A percentile compares a stretch with the other conserved stretches of the same genome.
These are phyloP conservation scores for Cylindrodendrum hubeiense DNA, from an alignment of 2,329 filamentous ascomycete species.

Conservation along the genomic window DNA sequence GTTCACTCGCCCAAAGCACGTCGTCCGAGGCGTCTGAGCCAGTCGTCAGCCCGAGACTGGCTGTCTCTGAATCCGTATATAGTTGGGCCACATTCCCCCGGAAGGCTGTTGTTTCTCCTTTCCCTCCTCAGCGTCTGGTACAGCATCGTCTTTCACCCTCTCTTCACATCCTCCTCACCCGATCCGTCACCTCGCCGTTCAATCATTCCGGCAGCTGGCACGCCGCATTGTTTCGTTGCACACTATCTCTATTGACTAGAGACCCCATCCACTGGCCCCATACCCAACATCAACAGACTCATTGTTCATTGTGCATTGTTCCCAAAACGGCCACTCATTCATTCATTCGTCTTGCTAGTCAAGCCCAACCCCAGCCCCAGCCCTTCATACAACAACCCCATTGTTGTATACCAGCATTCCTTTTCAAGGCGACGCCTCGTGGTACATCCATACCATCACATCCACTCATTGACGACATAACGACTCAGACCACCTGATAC, in stretches of 20 bases:
- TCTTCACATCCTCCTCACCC: background rate
- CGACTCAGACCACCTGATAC: background rate
- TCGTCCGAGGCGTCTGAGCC: background rate
- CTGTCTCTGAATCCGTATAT: conserved; percentile 33
- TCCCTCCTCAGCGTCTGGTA: conserved; percentile 41
- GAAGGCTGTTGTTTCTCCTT: conserved; percentile 31
- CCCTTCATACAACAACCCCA: background rate
- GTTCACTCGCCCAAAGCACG: background rate
- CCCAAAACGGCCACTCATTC: conserved; percentile 19
- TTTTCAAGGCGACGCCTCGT: background rate
- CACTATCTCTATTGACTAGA: conserved; percentile 31
- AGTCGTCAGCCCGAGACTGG: background rate
- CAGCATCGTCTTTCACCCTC: conserved; percentile 26
- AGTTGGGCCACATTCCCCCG: conserved; percentile 42
- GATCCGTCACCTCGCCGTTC: conserved; percentile 41
- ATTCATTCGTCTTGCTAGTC: conserved; percentile 5
- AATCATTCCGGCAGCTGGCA: conserved; percentile 51
- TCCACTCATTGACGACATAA: background rate
- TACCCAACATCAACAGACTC: background rate
- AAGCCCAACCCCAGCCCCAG: background rate
- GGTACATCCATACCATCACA: background rate
- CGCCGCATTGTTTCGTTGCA: conserved; percentile 29
- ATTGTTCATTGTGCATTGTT: conserved; percentile 16
- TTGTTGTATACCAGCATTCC: background rate
- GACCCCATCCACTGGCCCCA: conserved; percentile 8